phyloP scores from a whole-genome alignment of 768 basidiomycete species.

The Leucosporidium creatinivorum region DNA sequence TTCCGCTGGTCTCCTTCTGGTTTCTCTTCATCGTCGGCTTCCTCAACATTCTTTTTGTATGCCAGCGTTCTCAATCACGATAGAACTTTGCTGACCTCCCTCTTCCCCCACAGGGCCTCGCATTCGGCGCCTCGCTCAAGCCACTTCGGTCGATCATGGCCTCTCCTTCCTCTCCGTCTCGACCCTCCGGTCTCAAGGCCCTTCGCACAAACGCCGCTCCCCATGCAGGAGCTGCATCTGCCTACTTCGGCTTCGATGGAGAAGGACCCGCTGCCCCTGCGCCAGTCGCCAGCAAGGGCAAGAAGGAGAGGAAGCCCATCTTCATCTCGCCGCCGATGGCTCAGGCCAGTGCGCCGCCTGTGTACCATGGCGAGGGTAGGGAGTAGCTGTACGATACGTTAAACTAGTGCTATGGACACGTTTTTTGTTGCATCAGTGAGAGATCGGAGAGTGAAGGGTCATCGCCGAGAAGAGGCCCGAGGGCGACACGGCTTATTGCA shows the following conservation, averaged over 20 bases:
- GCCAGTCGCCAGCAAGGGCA: background rate
- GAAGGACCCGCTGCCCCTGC: background rate
- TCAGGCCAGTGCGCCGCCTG: background rate
- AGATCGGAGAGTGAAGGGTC: too few species aligned
- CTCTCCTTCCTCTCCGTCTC: conserved; percentile 11
- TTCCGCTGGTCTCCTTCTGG: conserved; percentile 21
- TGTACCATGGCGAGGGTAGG: background rate
- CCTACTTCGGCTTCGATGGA: background rate
- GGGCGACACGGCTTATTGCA: too few species aligned
- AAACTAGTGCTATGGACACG: too few species aligned
- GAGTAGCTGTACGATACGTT: background rate
- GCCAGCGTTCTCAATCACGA: background rate
- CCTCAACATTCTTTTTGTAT: conserved; percentile 24
- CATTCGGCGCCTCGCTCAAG: conserved; percentile 18
- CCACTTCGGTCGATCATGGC: conserved; percentile 19
- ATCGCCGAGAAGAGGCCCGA: too few species aligned
- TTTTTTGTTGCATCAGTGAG: too few species aligned
- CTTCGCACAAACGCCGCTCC: conserved; percentile 7
- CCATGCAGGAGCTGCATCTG: background rate
- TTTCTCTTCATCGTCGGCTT: conserved; percentile 25
- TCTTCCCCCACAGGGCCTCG: conserved; percentile 17
- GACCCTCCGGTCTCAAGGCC: conserved; percentile 7
- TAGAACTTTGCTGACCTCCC: too few species aligned
- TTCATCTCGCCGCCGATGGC: background rate
- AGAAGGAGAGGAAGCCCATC: background rate